Evolutionary conservation across 192 early-diverging fungal species (phyloP), one percentile per base, ranked within the genome.

Genomic region (Umbelopsis sp.): DNA sequence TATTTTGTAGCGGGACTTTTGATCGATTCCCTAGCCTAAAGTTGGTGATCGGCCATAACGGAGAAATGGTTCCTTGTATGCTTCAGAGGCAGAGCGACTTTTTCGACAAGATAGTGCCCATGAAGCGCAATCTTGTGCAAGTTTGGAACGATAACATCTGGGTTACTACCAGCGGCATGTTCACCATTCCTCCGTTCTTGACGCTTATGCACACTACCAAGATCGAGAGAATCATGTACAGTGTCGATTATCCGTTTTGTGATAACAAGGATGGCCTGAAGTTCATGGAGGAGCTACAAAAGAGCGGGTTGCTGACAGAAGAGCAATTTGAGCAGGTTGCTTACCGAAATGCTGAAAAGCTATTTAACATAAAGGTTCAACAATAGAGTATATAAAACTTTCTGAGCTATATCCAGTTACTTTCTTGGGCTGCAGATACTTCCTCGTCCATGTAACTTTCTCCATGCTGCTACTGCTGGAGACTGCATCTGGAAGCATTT

Each of bases 151-250:
- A 64, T 30, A 64, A 64, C 30, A 64, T 64, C 20, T 64, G 61
- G 61, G 41, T 64, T 21, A 64, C 61, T 30, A 64, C 61, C 8
- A 64, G 61, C 12, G 61, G 61, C 11, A 64, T 64, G 61, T 64
- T 64, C 13, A 64, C 61, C 7, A 22, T 45, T 20, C 35, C 61
- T 33, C 61, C 61, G 30, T 64, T 64, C 1, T 35, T 20, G n/a
- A 30, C 7, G 0, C 35, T 45, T 44, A 10, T 64, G 30, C 21
- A 64, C 5, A 64, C 30, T 33, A 64, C 61, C 61, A 64, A 64
- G 61, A 64, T 44, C 3, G 61, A 64, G 1, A 10, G 61, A 7
- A 64, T 64, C 41, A 22, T 64, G n/a, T 64, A 64, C 41, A 64
- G 30, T 16, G 61, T 64, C 30, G 61, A 64, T 33, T 64, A 64